Base-by-base conservation (phyloP, 208 protist species). In the Trypanosoma cruzi region DNA sequence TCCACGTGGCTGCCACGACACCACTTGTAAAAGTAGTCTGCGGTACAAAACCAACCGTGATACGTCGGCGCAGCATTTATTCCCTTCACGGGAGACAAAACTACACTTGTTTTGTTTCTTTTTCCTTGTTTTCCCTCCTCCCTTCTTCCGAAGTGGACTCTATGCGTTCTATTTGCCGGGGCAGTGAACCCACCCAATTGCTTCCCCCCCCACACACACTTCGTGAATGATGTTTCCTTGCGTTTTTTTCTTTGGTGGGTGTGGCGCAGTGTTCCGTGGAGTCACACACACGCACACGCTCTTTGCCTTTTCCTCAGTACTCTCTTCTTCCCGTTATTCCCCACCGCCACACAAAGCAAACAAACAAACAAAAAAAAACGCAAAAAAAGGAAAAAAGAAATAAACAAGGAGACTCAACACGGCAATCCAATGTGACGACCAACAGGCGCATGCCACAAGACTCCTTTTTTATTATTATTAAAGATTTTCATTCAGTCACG, bases 21-120 rank as follows among this genome's bases (percentile, higher is more conserved):
- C 24, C 57, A 34, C 56, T 40, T 14, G 32, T 24, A 42, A 40
- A 11, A 13, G 62, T 42, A 32, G 49, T 29, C 4, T 44, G 57
- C 34, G 22, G 36, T 13, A 56, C 28, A 42, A 36, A 13, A 57
- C 31, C 14, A 48, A 34, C 40, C 13, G 34, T 24, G n/a, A 64
- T 29, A 40, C 66, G 66, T 49, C 66, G 66, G 36, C 66, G 66
- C 20, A 71, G 40, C 66, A 71, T 71, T 42, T 61, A 32, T 55
- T 31, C 10, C 2, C n/a, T 55, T n/a, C 26, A 2, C 24, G 8
- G 14, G 1, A 26, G 49, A 26, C 1, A 29, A 8, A 29, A 31
- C 4, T 54, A 1, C 18, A 1, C 49, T 14, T 29, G n/a, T n/a
- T n/a, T n/a, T n/a, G n/a, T 29, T 13, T 54, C 1, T 10, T 54